A percentile compares a stretch with the other conserved stretches of the same genome.
phyloP scores from a whole-genome alignment of 495 filamentous ascomycete genomes.

The Aspergillus coremiiformis region DNA sequence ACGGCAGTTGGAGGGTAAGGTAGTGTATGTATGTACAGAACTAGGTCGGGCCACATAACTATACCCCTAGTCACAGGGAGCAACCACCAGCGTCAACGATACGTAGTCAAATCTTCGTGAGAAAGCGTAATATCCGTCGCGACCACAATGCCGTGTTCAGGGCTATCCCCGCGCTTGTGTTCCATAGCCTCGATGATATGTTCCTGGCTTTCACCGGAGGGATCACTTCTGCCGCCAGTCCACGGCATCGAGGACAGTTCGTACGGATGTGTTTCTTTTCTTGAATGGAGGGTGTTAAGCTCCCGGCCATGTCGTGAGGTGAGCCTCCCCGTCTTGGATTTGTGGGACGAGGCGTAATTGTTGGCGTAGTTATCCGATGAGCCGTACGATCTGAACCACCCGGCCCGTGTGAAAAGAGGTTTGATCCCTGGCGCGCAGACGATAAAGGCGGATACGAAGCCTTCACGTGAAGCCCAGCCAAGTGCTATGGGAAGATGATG shows the following conservation, averaged over 20 bases:
- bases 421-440: conserved; percentile 11
- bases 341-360: neutral
- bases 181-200: neutral
- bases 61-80: no score
- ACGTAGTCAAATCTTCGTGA: neutral
- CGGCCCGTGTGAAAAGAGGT: conserved; percentile 5
- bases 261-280: neutral
- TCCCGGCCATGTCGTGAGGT: neutral
- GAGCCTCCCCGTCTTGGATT: neutral
- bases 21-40: no score
- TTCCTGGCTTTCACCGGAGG: neutral
- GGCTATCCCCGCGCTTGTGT: neutral
- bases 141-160: conserved; percentile 1
- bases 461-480: conserved; percentile 15
- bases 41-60: no score
- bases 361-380: conserved; percentile 1
- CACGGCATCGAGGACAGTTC: neutral
- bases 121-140: neutral
- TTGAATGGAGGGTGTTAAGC: neutral
- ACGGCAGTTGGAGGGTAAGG: no score
- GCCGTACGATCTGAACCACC: conserved; percentile 1
- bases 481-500: conserved; percentile 5
- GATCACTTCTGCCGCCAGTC: neutral
- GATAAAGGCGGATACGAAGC: conserved; percentile 10
- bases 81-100: no score